Percentiles rank a stretch among this genome's conserved stretches.
phyloP scores from a whole-genome alignment of 805 yeast genomes.

The Lachancea quebecensis region DNA sequence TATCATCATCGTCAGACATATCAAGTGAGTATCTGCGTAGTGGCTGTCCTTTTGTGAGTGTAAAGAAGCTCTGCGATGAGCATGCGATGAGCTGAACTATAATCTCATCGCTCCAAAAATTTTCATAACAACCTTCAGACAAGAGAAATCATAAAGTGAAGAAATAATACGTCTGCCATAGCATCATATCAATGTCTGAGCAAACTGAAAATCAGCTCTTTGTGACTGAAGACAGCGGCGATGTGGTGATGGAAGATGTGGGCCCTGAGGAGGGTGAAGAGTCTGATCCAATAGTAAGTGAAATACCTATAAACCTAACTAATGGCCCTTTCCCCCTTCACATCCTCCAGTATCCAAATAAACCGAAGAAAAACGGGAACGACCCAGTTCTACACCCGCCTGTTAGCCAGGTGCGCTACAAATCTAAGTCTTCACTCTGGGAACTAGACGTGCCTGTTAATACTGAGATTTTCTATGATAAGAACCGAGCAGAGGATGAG shows the following conservation, averaged over 20 bases:
- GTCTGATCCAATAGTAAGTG: constrained; percentile 56
- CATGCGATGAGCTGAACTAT: constrained; percentile 3
- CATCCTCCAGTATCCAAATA: constrained; percentile 51
- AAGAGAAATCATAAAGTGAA: too few relatives aligned
- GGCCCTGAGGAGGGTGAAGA: constrained; percentile 25
- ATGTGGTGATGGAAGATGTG: constrained; percentile 11
- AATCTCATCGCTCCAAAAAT: constrained; percentile 21
- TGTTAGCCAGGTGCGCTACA: constrained; percentile 44
- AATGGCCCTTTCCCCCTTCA: constrained; percentile 32
- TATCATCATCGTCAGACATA: constrained; percentile 31
- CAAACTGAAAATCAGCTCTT: constrained; percentile 21
- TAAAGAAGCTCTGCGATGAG: constrained; percentile 4
- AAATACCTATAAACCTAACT: constrained; percentile 49
- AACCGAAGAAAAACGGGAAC: constrained; percentile 22
- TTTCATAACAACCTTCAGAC: constrained; percentile 3
- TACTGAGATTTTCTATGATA: constrained; percentile 61
- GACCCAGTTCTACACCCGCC: constrained; percentile 31
- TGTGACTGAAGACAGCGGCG: constrained; percentile 35
- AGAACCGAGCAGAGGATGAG: constrained; percentile 45
- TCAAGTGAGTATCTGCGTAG: not conserved
- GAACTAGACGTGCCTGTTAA: constrained; percentile 76
- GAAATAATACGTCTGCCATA: not conserved
- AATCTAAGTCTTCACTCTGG: constrained; percentile 53
- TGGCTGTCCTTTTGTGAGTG: not conserved
- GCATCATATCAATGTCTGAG: constrained; percentile 3